Base-by-base conservation (phyloP, 176 grass and related monocot species). In the Alloteropsis semialata region DNA sequence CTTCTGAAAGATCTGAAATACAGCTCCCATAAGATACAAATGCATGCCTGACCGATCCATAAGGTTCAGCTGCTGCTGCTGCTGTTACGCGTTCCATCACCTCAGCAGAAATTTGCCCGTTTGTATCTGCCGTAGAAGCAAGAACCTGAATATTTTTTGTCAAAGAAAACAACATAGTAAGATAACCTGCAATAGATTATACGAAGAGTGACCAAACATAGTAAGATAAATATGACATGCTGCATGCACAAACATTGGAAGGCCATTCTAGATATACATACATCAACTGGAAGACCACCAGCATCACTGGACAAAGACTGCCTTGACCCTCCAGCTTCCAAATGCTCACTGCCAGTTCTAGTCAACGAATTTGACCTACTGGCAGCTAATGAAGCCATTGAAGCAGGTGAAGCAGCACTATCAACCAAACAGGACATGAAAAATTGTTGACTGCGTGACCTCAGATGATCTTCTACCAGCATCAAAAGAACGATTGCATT, bases 11-110 rank as follows among this genome's bases (percentile, higher is more conserved):
- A 77, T 99, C 93, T 51, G 84, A 81, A 77, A 93, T 87, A 75
- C 87, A 93, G 83, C 96, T 96, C 18, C 96, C 96, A 49, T 99
- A 99, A 86, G 96, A 99, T 50, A 89, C 93, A 88, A 99, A 99
- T 57, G 93, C 96, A 85, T 93, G 93, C 53, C 86, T 92, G 73
- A 99, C 96, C 76, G 93, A 90, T 84, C 93, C 96, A 81, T 99
- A 99, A 77, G 96, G 96, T 78, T 99, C 96, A 24, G 96, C 96
- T 61, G 96, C 96, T 74, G 96, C 81, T 74, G 96, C 96, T 72
- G 96, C 93, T 79, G 96, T 99, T 73, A 99, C 87, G 25, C 93
- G 91, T 79, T 99, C 96, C 96, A 99, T 96, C 58, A 92, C 85
- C 41, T 88, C 87, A 86, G 93, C 93, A 86, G 96, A 93, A 82